Evolutionary conservation across 345 rosid genomes (phyloP), one percentile per base, ranked within the genome.

Genomic region (Reutealis trisperma): DNA sequence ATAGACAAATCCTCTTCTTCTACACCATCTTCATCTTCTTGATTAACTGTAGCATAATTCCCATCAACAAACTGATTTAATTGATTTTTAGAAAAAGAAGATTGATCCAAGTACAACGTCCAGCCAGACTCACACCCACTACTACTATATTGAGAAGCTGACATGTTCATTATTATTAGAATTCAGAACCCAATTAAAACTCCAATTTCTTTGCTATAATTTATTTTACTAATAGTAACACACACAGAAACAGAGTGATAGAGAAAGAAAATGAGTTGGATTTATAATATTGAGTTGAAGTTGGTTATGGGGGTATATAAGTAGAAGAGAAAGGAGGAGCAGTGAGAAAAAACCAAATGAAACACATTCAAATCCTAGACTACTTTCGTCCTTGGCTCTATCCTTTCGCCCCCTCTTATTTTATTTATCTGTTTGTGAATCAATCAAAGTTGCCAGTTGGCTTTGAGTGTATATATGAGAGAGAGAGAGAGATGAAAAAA

Each of bases 41-140:
- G 41, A 37, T 37, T 0, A 37, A 55, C 66, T 45, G 37, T 78
- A 5, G 55, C 79, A 49, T 77, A 75, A 52, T 70, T 75, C 22
- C 70, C 77, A 68, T 74, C 74, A 66, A 41, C 76, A 60, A 49
- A 49, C 74, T 81, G 76, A 60, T 74, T 37, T 37, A 37, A 83
- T 13, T 77, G 79, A 25, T 75, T 64, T 61, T 78, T 70, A 8
- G 88, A 82, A 59, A 67, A 22, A 67, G 87, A 86, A 54, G 97
- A 88, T 70, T 91, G 89, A 75, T 91, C 87, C 22, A 93, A 86
- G 85, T 92, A 92, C 68, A 70, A 42, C 49, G 98, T 93, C 98
- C 98, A 93, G 47, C 98, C 92, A 71, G 98, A 93, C 72, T 93
- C 94, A 65, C 96, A 91, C 4, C 84, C 94, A 59, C 91, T 85